Evolutionary conservation across 1,284 basidiomycete species (phyloP).

Genomic region (Heterobasidion occidentale): DNA sequence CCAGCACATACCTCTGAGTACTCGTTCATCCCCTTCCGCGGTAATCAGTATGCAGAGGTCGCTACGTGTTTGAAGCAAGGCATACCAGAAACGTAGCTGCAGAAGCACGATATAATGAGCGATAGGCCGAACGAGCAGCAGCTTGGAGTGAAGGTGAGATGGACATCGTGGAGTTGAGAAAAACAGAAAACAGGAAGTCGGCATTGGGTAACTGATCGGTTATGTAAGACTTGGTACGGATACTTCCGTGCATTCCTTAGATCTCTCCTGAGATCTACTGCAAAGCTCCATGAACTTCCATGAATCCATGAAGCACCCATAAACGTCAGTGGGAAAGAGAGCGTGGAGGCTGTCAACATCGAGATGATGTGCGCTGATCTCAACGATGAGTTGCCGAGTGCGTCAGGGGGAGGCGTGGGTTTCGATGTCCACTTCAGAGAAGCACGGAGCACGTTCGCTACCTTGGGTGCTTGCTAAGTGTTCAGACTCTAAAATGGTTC

Average conservation of each 20-base stretch:
- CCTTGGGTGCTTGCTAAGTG: no score
- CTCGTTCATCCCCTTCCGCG: conserved; percentile 40
- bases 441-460: no score
- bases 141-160: conserved; percentile 22
- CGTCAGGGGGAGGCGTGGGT: no score
- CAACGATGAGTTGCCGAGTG: no score
- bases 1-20: conserved; percentile 38
- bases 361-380: no score
- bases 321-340: no score
- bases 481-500: no score
- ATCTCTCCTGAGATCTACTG: conserved; percentile 14
- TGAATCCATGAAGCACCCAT: no score
- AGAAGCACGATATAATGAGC: conserved; percentile 58
- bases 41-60: background rate
- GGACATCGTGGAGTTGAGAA: conserved; percentile 15
- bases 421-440: no score
- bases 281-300: conserved; percentile 2
- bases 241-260: background rate
- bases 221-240: background rate
- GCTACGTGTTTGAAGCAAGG: no score
- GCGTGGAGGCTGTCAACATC: no score
- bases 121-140: conserved; percentile 64
- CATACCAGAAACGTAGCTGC: conserved; percentile 56
- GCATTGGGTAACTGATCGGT: background rate
- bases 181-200: background rate